Evolutionary conservation across 2,329 filamentous ascomycete genomes (phyloP).

Genomic region (Ophiostoma montium): DNA sequence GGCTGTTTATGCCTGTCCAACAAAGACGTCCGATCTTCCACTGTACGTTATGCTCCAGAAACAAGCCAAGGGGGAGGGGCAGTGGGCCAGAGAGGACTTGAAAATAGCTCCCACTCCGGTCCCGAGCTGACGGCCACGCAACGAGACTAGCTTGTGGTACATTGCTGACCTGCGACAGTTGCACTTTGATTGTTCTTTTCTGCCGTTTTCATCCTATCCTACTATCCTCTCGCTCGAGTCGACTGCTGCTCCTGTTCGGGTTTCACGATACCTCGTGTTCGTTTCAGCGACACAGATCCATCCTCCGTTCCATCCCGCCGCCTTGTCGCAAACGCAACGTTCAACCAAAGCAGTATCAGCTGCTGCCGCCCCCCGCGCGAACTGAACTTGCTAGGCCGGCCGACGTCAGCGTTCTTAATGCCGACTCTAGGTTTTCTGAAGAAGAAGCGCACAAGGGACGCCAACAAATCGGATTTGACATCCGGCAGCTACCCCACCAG

Average conservation of each 20-base stretch:
- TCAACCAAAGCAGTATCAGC: too few species aligned
- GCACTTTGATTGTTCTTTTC: too few species aligned
- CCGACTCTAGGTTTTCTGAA: conserved; percentile 92
- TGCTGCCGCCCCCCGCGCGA: background rate
- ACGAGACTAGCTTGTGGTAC: background rate
- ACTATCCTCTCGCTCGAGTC: too few species aligned
- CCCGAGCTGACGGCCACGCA: background rate
- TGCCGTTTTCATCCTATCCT: too few species aligned
- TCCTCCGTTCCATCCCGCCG: too few species aligned
- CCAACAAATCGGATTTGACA: conserved; percentile 54
- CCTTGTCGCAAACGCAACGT: too few species aligned
- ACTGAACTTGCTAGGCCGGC: background rate
- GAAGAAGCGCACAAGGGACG: conserved; percentile 97
- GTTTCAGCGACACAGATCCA: too few species aligned
- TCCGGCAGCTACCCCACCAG: conserved; percentile 51
- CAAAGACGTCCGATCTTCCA: background rate
- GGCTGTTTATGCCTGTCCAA: background rate
- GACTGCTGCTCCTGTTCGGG: too few species aligned
- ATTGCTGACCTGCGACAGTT: conserved; percentile 1
- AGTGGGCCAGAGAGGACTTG: background rate
- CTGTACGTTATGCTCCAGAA: background rate
- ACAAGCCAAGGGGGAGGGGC: background rate
- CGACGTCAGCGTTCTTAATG: conserved; percentile 38
- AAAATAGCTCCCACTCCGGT: background rate
- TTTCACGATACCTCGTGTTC: too few species aligned